A percentile compares a stretch with the other conserved stretches of the same genome.
Conservation (phyloP, 208 protist species). For the Acanthamoeba healyi region DNA sequence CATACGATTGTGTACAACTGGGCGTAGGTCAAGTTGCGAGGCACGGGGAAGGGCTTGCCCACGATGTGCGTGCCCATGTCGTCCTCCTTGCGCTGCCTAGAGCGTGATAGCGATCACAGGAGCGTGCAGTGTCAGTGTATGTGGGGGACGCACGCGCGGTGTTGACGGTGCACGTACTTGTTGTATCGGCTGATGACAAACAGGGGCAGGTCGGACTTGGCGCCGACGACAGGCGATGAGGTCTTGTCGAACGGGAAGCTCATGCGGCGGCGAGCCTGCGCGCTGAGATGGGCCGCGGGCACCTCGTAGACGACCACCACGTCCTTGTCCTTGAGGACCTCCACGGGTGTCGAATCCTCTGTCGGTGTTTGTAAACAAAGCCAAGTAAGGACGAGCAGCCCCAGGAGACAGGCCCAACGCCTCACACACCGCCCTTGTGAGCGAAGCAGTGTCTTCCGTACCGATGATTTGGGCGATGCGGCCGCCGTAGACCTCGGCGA, state of each 20-base stretch:
- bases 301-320: background rate
- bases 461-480: constrained; percentile 4
- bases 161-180: background rate
- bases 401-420: too few species aligned
- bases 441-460: too few species aligned
- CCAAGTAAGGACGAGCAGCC: too few species aligned
- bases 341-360: background rate
- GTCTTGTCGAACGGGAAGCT: constrained; percentile 13
- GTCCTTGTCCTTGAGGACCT: background rate
- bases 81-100: background rate
- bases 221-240: background rate
- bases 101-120: background rate
- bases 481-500: background rate
- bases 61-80: background rate
- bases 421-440: too few species aligned
- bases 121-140: too few species aligned
- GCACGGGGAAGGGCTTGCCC: constrained; percentile 2
- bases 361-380: too few species aligned
- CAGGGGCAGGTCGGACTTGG: background rate
- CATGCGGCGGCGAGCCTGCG: background rate
- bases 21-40: background rate
- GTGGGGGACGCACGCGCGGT: too few species aligned
- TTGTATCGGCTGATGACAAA: constrained; percentile 14
- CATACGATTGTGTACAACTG: too few species aligned
- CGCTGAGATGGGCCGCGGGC: background rate